Base-by-base conservation (phyloP, 495 filamentous ascomycete genomes). In the Penicillium longicatenatum region DNA sequence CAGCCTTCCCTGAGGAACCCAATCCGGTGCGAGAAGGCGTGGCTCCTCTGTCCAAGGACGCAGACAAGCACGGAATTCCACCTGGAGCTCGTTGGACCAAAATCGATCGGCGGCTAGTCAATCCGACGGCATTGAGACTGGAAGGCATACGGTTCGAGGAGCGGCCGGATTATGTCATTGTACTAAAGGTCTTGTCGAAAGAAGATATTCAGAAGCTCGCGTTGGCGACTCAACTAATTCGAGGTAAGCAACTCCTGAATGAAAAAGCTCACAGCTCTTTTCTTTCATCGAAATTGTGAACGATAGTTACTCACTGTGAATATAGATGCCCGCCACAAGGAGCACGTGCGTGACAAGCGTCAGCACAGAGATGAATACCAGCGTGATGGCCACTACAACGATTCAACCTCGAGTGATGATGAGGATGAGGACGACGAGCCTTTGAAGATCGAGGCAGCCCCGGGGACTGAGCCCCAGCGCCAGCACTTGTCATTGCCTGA, bases 31-130 rank as follows among this genome's bases (percentile, higher is more conserved):
- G 91, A 24, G 91, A 95, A 66, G 91, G 91, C n/a, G 91, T 94
- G 14, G 89, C 90, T 4, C 91, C 91, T 16, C 81, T 92, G 5
- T 39, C 37, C 66, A 94, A 93, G 71, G 90, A 92, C 51, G 86
- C 89, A 48, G 71, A 77, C 54, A 88, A 90, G 71, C 78, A 86
- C 59, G 84, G 86, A 21, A 89, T 93, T 52, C 91, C 91, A 6
- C 76, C 85, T 0, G 87, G 86, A 33, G 91, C 91, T 4, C 81
- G 90, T 44, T 96, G 91, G 91, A 96, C 91, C 39, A 96, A 93
- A 78, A 89, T 96, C 66, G 88, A 86, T 70, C 83, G 91, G 26
- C 82, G 86, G 51, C 79, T 93, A 52, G 91, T 96, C 62, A 96
- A 92, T 62, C 90, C 91, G 0, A 87, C 86, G 54, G 90, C 91